Evolutionary conservation across 2,329 filamentous ascomycete species (phyloP).

Genomic region (Colletotrichum gloeosporioides): DNA sequence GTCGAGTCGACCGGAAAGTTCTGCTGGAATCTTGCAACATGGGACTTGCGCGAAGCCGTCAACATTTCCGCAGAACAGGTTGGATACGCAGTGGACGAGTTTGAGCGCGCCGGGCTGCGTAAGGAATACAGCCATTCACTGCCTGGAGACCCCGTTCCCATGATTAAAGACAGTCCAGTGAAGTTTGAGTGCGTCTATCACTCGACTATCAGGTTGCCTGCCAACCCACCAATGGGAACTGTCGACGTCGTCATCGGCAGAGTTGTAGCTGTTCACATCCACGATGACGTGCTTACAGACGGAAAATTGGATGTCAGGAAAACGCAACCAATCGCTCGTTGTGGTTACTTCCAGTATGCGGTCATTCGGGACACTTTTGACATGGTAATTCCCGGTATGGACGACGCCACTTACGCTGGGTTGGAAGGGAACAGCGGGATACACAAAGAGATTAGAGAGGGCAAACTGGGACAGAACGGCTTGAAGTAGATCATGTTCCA

Average conservation of each 20-base stretch:
- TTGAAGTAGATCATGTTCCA: neutral
- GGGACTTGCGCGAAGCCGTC: slow-evolving; percentile 57
- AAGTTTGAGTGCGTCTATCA: slow-evolving; percentile 65
- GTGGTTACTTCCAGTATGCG: slow-evolving; percentile 65
- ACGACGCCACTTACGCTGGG: slow-evolving; percentile 17
- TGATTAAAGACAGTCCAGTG: slow-evolving; percentile 61
- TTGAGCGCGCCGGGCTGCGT: slow-evolving; percentile 38
- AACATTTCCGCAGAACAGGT: slow-evolving; percentile 60
- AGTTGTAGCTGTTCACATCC: slow-evolving; percentile 63
- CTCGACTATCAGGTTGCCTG: slow-evolving; percentile 58
- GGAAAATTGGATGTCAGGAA: slow-evolving; percentile 61
- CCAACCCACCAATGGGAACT: slow-evolving; percentile 61
- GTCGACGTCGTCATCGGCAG: slow-evolving; percentile 63
- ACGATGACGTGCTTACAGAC: slow-evolving; percentile 57
- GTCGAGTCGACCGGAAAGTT: slow-evolving; percentile 61
- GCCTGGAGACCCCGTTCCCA: slow-evolving; percentile 41
- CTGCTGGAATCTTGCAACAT: slow-evolving; percentile 66
- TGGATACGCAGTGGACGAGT: slow-evolving; percentile 57
- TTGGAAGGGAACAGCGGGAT: neutral
- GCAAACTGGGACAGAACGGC: slow-evolving; percentile 36
- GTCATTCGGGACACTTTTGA: slow-evolving; percentile 63
- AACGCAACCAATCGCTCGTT: slow-evolving; percentile 64
- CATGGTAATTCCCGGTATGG: slow-evolving; percentile 55
- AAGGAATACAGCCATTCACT: slow-evolving; percentile 31
- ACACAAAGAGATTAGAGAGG: slow-evolving; percentile 42